Evolutionary conservation across 805 yeast species (phyloP).

Genomic region (Komagataella mondaviorum): DNA sequence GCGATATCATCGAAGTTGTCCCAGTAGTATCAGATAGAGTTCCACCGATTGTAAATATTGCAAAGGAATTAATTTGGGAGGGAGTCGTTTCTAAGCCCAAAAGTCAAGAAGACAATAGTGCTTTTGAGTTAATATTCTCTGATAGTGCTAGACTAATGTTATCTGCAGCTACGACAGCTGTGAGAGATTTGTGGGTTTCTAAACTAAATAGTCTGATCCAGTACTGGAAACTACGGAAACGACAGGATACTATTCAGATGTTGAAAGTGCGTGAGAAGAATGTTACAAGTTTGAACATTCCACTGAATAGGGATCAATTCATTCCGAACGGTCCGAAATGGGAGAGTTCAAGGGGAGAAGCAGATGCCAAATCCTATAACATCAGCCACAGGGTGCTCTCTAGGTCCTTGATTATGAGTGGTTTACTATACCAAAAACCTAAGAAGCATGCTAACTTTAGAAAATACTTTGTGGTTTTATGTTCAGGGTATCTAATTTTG

Average conservation of each 20-base stretch:
- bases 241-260: slow-evolving; percentile 24
- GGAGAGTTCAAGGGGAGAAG: slow-evolving; percentile 36
- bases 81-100: slow-evolving; percentile 8
- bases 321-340: slow-evolving; percentile 30
- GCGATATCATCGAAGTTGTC: slow-evolving; percentile 27
- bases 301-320: slow-evolving; percentile 30
- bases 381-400: slow-evolving; percentile 46
- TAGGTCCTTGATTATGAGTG: slow-evolving; percentile 47
- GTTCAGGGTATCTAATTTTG: slow-evolving; percentile 56
- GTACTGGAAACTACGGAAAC: slow-evolving; percentile 47
- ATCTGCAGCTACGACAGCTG: slow-evolving; percentile 34
- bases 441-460: slow-evolving; percentile 56
- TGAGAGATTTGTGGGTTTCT: slow-evolving; percentile 57
- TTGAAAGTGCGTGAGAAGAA: slow-evolving; percentile 29
- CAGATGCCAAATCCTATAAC: slow-evolving; percentile 40
- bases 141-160: slow-evolving; percentile 34
- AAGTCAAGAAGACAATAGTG: slow-evolving; percentile 22
- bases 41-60: slow-evolving; percentile 10
- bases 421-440: slow-evolving; percentile 55
- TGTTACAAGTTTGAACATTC: slow-evolving; percentile 22
- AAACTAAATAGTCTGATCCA: slow-evolving; percentile 25
- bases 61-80: slow-evolving; percentile 18
- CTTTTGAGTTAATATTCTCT: slow-evolving; percentile 35
- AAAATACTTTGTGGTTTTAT: slow-evolving; percentile 45
- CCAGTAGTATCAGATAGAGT: slow-evolving; percentile 12